Conservation (phyloP, 352 stramenopile species). For the Phytophthora pinifolia region DNA sequence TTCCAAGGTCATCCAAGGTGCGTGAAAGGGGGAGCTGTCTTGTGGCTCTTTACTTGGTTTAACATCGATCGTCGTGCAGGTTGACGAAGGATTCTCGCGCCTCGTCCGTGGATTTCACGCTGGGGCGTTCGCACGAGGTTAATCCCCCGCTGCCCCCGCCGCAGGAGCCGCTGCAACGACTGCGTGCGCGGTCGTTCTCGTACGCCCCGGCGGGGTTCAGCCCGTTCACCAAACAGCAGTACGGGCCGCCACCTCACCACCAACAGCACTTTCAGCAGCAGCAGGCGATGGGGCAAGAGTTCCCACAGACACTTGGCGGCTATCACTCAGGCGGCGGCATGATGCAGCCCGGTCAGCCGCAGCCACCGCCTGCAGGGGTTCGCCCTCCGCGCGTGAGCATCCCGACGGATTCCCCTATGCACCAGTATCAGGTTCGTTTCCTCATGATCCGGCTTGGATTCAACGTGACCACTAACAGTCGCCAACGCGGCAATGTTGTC, state of each 20-base stretch:
- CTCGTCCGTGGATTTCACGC: constrained; percentile 79
- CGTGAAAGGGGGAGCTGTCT: background rate
- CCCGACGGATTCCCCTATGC: constrained; percentile 63
- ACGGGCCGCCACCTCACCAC: constrained; percentile 34
- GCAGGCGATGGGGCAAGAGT: constrained; percentile 45
- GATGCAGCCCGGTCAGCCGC: constrained; percentile 38
- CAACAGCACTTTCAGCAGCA: constrained; percentile 48
- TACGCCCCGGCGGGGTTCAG: constrained; percentile 65
- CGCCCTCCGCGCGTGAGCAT: constrained; percentile 73
- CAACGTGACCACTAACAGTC: constrained; percentile 3
- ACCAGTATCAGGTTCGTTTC: constrained; percentile 63
- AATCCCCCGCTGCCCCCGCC: constrained; percentile 69
- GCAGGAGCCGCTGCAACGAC: constrained; percentile 60
- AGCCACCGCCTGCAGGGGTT: constrained; percentile 35
- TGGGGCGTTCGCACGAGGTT: constrained; percentile 44
- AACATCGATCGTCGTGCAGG: constrained; percentile 16
- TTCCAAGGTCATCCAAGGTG: constrained; percentile 35
- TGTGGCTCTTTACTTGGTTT: background rate
- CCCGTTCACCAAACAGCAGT: constrained; percentile 54
- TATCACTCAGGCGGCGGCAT: constrained; percentile 48
- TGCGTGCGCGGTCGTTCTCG: constrained; percentile 79
- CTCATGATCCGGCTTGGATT: constrained; percentile 1
- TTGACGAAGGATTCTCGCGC: constrained; percentile 70
- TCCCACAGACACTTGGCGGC: constrained; percentile 52
- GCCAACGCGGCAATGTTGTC: background rate